phyloP scores from a whole-genome alignment of 75 land plant species.

The Selaginella moellendorffii region DNA sequence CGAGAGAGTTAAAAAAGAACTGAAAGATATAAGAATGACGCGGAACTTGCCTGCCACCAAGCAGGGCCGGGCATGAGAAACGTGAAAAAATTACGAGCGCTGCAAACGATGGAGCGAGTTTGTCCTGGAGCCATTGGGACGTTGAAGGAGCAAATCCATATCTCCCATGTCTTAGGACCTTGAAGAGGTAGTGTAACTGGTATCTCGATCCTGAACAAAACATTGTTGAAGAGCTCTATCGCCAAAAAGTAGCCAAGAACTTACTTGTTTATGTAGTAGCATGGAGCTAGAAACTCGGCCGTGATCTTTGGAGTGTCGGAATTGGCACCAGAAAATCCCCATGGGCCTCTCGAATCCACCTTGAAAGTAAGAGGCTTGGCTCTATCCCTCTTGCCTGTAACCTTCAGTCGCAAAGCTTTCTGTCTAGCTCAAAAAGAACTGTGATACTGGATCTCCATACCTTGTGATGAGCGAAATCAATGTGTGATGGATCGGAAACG shows the following conservation, averaged over 20 bases:
- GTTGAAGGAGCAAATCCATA: slow-evolving; percentile 97
- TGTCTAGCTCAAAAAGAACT: not conserved
- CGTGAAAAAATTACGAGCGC: slow-evolving; percentile 92
- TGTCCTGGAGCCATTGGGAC: slow-evolving; percentile 95
- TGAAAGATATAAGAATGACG: not conserved
- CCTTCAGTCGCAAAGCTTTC: slow-evolving; percentile 21
- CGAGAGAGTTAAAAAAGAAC: not conserved
- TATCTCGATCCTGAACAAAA: slow-evolving; percentile 89
- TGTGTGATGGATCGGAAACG: slow-evolving; percentile 98
- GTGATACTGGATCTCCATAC: slow-evolving; percentile 19
- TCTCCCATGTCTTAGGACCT: slow-evolving; percentile 78
- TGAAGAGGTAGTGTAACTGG: slow-evolving; percentile 71
- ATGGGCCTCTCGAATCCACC: slow-evolving; percentile 57
- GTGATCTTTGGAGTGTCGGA: slow-evolving; percentile 64
- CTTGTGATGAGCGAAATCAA: slow-evolving; percentile 99
- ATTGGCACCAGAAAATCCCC: slow-evolving; percentile 87
- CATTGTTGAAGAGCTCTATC: no score
- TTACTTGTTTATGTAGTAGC: slow-evolving; percentile 80
- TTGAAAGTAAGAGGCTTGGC: slow-evolving; percentile 88
- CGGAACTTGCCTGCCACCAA: slow-evolving; percentile 84
- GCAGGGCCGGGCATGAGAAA: slow-evolving; percentile 74
- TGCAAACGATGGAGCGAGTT: slow-evolving; percentile 96
- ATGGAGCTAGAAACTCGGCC: slow-evolving; percentile 75
- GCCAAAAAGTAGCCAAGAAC: no score
- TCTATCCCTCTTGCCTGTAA: slow-evolving; percentile 92